These are phyloP conservation scores for Thalassiosira delicatula DNA, from an alignment of 352 stramenopile genomes.

Conservation along the genomic window DNA sequence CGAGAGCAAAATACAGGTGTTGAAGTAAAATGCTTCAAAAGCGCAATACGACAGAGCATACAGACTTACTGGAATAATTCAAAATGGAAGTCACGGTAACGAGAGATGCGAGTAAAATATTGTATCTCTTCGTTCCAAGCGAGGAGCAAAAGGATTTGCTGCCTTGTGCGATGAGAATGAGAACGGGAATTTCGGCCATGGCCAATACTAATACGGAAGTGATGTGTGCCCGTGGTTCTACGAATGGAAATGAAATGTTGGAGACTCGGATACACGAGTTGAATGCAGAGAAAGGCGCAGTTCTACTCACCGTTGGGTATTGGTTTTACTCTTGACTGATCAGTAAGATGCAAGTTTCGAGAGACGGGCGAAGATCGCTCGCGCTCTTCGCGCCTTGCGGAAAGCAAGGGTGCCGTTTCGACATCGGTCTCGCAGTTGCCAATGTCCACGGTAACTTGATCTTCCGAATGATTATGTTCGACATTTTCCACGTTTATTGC, in stretches of 20 bases:
- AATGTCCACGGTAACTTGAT: not conserved
- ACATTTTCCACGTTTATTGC: not conserved
- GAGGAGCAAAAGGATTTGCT: not conserved
- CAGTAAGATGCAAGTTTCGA: not conserved
- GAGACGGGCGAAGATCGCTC: not conserved
- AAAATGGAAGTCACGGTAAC: conserved; percentile 18
- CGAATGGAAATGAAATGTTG: not conserved
- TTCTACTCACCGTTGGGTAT: conserved; percentile 1
- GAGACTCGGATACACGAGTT: too few species aligned
- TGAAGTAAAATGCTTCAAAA: not conserved
- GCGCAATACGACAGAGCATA: too few species aligned
- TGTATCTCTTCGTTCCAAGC: not conserved
- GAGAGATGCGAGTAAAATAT: conserved; percentile 10
- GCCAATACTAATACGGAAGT: not conserved
- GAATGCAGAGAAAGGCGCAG: not conserved
- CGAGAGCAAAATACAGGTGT: not conserved
- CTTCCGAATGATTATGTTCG: not conserved
- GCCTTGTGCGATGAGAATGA: conserved; percentile 13
- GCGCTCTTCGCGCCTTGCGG: not conserved
- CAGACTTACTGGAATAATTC: not conserved
- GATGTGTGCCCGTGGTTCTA: not conserved
- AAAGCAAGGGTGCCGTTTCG: conserved; percentile 17
- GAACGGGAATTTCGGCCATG: conserved; percentile 9
- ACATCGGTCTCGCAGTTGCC: not conserved
- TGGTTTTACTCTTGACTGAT: not conserved